Percentiles rank a stretch among this genome's conserved stretches.
Conservation (phyloP, 192 early-diverging fungal species). For the Diversispora epigaea region DNA sequence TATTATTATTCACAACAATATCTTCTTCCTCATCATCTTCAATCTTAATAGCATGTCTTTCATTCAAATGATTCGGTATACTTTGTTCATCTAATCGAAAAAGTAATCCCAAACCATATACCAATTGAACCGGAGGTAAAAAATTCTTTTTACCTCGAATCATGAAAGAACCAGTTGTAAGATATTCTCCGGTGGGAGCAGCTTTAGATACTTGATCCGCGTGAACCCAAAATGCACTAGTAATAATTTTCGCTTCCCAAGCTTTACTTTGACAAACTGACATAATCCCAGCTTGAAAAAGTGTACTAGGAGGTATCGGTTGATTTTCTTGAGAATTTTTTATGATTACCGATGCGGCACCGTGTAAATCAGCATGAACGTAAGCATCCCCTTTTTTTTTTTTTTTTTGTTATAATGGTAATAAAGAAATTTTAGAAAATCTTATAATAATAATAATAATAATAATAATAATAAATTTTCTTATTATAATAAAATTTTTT, state of each 20-base stretch:
- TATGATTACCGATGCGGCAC: slow-evolving; percentile 85
- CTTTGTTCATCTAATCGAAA: slow-evolving; percentile 87
- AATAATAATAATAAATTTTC: too few relatives aligned
- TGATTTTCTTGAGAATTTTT: slow-evolving; percentile 69
- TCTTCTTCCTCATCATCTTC: slow-evolving; percentile 29
- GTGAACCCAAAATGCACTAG: slow-evolving; percentile 92
- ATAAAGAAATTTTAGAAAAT: slow-evolving; percentile 42
- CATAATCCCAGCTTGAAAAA: slow-evolving; percentile 95
- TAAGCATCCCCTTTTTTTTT: slow-evolving; percentile 70
- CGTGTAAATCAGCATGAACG: slow-evolving; percentile 92
- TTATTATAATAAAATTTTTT: too few relatives aligned
- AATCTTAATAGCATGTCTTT: slow-evolving; percentile 51
- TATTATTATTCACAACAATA: slow-evolving; percentile 17
- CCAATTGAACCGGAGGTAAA: slow-evolving; percentile 88
- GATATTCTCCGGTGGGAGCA: slow-evolving; percentile 87
- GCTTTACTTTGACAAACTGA: slow-evolving; percentile 90
- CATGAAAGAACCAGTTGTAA: slow-evolving; percentile 90
- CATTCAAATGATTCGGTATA: slow-evolving; percentile 73
- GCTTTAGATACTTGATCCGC: slow-evolving; percentile 83
- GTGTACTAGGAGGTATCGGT: slow-evolving; percentile 82
- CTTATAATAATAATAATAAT: too few relatives aligned
- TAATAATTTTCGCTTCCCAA: slow-evolving; percentile 97
- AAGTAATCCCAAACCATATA: slow-evolving; percentile 94
- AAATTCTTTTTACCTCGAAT: slow-evolving; percentile 93
- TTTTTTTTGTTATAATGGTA: too few relatives aligned